phyloP scores from a whole-genome alignment of 2,329 filamentous ascomycete species.

The Botrytis tulipae region DNA sequence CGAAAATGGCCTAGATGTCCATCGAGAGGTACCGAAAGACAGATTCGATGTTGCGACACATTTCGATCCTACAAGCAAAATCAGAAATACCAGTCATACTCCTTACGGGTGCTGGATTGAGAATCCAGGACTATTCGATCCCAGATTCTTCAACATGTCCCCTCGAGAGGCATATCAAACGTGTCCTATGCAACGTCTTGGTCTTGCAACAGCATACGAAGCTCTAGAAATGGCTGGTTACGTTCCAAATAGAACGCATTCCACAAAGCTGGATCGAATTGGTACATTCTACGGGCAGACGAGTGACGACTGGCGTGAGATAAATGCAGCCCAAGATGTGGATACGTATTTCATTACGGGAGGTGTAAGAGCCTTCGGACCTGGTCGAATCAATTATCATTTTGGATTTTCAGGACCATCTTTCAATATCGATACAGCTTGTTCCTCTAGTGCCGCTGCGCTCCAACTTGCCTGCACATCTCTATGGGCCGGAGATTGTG shows the following conservation, averaged over 20 bases:
- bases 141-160: constrained; percentile 86
- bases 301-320: constrained; percentile 38
- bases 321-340: constrained; percentile 36
- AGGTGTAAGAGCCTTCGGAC: constrained; percentile 38
- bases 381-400: constrained; percentile 42
- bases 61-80: constrained; percentile 68
- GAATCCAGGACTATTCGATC: constrained; percentile 74
- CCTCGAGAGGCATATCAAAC: constrained; percentile 77
- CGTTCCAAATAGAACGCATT: constrained; percentile 45
- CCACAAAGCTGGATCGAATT: constrained; percentile 44
- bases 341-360: constrained; percentile 39
- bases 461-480: constrained; percentile 37
- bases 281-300: constrained; percentile 39
- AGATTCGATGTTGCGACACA: constrained; percentile 73
- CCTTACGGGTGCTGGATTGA: constrained; percentile 71
- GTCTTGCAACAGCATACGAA: constrained; percentile 74
- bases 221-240: constrained; percentile 80
- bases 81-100: constrained; percentile 64
- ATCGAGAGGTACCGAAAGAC: constrained; percentile 62
- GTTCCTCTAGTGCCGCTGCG: constrained; percentile 43
- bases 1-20: constrained; percentile 71
- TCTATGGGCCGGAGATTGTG: constrained; percentile 36
- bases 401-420: constrained; percentile 46
- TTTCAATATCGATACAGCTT: constrained; percentile 45
- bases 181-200: constrained; percentile 77